Base-by-base conservation (phyloP, 805 yeast species). In the Ogataea pignaliae region DNA sequence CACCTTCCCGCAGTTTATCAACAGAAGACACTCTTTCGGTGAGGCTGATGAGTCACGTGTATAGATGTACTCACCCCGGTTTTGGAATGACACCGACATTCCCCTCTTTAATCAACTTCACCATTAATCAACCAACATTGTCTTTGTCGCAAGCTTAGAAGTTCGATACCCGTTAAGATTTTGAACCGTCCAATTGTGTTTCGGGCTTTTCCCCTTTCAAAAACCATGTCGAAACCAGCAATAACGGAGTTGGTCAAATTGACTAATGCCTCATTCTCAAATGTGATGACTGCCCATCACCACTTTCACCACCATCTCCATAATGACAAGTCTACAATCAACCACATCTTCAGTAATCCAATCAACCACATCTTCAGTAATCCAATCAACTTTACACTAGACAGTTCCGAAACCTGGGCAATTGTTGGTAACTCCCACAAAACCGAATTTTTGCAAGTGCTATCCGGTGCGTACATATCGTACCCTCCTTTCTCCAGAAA, bases 401-500 rank as follows among this genome's bases (percentile, higher is more conserved):
- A 54, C 1, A 45, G 62, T 3, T 51, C 60, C 10, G 72, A 78
- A 48, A 65, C 64, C 43, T 75, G 83, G 78, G 85, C 82, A 2
- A 55, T 81, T 12, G 60, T 76, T 15, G 86, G 86, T 0, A 65
- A 50, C 12, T 42, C 82, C 1, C 53, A 61, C 26, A 85, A 83
- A 61, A 63, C 81, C 1, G 71, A 70, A 15, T 68, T 87, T 18
- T 64, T 87, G 26, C 70, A 72, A 39, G 66, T 75, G 1, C 47
- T 86, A n/a, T 75, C 87, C 0, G 81, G 83, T 3, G 71, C 75
- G 37, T 74, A 69, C 51, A 50, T 76, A 8, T 64, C 79, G 0
- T 69, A 64, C 2, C 88, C 89, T 1, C 69, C 80, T 0, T 52
- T 66, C 2, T 63, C 81, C 0, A 63, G 89, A 39, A 55, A 65